These are phyloP conservation scores for Telfairia occidentalis DNA, from an alignment of 331 rosid genomes.

Conservation along the genomic window DNA sequence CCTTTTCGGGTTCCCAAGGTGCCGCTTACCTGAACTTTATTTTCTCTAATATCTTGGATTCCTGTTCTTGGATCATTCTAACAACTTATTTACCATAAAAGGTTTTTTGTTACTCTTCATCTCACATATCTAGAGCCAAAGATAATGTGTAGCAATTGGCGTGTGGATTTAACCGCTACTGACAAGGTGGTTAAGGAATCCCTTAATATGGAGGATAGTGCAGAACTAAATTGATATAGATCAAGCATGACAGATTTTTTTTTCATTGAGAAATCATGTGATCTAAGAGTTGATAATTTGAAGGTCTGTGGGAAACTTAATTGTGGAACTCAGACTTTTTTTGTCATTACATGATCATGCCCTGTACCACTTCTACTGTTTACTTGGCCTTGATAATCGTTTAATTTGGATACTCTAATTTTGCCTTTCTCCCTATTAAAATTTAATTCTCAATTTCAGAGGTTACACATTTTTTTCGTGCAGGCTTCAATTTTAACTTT, in stretches of 20 bases:
- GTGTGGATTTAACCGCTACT: not conserved
- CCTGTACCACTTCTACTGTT: not conserved
- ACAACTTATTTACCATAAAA: not conserved
- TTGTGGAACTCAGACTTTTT: not conserved
- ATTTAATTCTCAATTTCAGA: not conserved
- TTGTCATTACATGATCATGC: not conserved
- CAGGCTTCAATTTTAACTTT: too few relatives aligned
- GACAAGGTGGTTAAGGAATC: not conserved
- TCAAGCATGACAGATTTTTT: not conserved
- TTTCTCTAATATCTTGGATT: not conserved
- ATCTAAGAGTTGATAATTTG: not conserved
- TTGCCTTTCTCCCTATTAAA: not conserved
- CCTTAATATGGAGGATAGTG: not conserved
- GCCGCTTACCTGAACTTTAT: not conserved
- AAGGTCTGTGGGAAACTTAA: not conserved
- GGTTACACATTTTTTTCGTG: not conserved
- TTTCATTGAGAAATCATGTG: not conserved
- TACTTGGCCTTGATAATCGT: not conserved
- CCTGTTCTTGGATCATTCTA: not conserved
- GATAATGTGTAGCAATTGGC: not conserved
- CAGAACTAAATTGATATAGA: not conserved
- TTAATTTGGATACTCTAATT: not conserved
- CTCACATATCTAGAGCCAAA: not conserved
- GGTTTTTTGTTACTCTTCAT: not conserved
- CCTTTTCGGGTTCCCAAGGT: slow-evolving; percentile 92